Evolutionary conservation across 2,329 filamentous ascomycete species (phyloP), one percentile per base, ranked within the genome.

Genomic region (Ophiostoma sp.): DNA sequence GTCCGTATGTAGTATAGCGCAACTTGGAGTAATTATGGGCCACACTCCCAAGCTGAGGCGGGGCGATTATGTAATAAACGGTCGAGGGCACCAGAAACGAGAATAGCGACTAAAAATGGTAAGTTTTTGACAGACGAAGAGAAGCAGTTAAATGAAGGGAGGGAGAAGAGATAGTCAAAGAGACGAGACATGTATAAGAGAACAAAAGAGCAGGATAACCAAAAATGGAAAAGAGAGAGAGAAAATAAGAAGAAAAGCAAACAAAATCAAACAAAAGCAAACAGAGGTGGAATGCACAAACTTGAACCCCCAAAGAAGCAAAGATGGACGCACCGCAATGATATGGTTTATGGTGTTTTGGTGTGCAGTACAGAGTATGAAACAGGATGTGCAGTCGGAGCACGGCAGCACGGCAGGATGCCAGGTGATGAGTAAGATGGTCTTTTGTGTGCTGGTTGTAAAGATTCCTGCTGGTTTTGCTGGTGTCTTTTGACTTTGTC

Each of bases 371-470:
- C n/a, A 57, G 27, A 48, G 17, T 20, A n/a, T 27, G 52, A 57
- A 57, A 57, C 52, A 57, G 23, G n/a, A 57, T 23, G 52, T 57
- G 23, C 52, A 13, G 52, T 57, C 8, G 23, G 13, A 33, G 27
- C 52, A 57, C 57, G 57, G 57, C 57, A 62, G 57, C 52, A 27
- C 52, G 52, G 23, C 52, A 57, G n/a, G 15, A 27, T 27, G 8
- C 13, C n/a, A n/a, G 27, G 52, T 15, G 57, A 62, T 62, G 57
- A 62, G 11, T 62, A 62, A 60, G 54, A 62, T 33, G 57, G 15
- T 33, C 13, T 33, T 7, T 17, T 33, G 27, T 33, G 27, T 48
- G 44, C 44, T 20, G n/a, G 52, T 11, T 4, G 52, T 4, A 11
- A 8, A 20, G 52, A 11, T 20, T n/a, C 27, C 27, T 31, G 3